Conservation (phyloP, 495 filamentous ascomycete species). For the Aspergillus biplanus region DNA sequence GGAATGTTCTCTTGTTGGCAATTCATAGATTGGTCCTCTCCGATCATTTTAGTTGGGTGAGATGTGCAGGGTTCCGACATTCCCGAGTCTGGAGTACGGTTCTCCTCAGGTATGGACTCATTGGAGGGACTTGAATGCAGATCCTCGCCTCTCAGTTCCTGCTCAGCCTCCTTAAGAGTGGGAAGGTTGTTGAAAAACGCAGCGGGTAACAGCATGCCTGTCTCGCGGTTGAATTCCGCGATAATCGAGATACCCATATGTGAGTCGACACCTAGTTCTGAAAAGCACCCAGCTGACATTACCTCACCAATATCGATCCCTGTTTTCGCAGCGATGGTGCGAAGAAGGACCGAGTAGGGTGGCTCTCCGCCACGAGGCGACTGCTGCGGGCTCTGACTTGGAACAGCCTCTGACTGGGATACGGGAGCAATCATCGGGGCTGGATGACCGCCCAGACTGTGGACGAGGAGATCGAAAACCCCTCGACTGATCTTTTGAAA, state of each 20-base stretch:
- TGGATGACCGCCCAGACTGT: neutral
- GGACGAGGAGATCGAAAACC: neutral
- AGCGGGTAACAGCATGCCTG: neutral
- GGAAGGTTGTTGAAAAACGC: conserved; percentile 14
- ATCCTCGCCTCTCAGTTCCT: conserved; percentile 1
- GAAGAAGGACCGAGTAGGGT: neutral
- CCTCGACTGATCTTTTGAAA: neutral
- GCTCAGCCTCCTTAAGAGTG: neutral
- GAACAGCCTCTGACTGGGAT: neutral
- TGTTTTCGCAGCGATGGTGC: neutral
- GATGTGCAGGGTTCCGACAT: neutral
- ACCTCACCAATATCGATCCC: conserved; percentile 5
- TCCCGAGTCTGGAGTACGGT: neutral
- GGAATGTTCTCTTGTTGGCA: neutral
- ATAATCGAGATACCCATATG: conserved; percentile 13
- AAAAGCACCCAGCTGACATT: neutral
- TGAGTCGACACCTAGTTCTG: conserved; percentile 11
- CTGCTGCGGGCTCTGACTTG: neutral
- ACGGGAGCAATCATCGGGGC: neutral
- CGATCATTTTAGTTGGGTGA: neutral
- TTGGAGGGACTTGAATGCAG: neutral
- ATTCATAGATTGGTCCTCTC: neutral
- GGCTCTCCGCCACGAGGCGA: neutral
- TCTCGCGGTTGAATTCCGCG: conserved; percentile 1
- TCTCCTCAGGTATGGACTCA: neutral